Conservation (phyloP, 768 basidiomycete genomes). For the Suillus hirtellus region DNA sequence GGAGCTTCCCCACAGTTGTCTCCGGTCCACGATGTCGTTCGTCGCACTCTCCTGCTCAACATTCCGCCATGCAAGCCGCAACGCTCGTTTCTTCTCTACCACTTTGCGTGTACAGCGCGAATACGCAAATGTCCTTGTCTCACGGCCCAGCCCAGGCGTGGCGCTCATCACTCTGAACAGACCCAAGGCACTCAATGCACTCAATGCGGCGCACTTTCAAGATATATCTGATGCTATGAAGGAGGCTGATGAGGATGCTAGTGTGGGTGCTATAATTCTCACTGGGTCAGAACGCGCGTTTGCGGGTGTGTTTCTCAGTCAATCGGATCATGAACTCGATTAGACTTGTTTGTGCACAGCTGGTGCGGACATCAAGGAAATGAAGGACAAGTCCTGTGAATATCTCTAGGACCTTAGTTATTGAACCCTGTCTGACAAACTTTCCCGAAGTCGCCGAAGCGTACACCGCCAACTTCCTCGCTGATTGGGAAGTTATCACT, state of each 20-base stretch:
- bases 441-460: slow-evolving; percentile 69
- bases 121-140: slow-evolving; percentile 69
- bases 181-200: slow-evolving; percentile 88
- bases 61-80: slow-evolving; percentile 10
- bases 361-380: slow-evolving; percentile 98
- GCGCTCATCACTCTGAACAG: slow-evolving; percentile 86
- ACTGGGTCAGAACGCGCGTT: slow-evolving; percentile 94
- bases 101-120: slow-evolving; percentile 28
- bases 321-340: neutral
- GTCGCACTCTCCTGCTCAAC: slow-evolving; percentile 9
- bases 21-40: slow-evolving; percentile 21
- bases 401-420: slow-evolving; percentile 4
- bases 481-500: slow-evolving; percentile 76
- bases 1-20: neutral
- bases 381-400: slow-evolving; percentile 94
- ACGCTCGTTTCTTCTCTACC: slow-evolving; percentile 27
- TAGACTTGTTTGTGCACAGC: slow-evolving; percentile 44
- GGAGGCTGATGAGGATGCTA: slow-evolving; percentile 68
- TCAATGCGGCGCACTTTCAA: slow-evolving; percentile 75
- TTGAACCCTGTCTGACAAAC: slow-evolving; percentile 2
- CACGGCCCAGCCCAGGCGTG: slow-evolving; percentile 66
- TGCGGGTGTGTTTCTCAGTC: slow-evolving; percentile 60
- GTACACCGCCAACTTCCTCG: slow-evolving; percentile 83
- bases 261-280: slow-evolving; percentile 82
- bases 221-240: slow-evolving; percentile 80